Percentiles rank a stretch among this genome's conserved stretches.
phyloP scores from a whole-genome alignment of 2,329 filamentous ascomycete species.

The Grosmannia penicillata region DNA sequence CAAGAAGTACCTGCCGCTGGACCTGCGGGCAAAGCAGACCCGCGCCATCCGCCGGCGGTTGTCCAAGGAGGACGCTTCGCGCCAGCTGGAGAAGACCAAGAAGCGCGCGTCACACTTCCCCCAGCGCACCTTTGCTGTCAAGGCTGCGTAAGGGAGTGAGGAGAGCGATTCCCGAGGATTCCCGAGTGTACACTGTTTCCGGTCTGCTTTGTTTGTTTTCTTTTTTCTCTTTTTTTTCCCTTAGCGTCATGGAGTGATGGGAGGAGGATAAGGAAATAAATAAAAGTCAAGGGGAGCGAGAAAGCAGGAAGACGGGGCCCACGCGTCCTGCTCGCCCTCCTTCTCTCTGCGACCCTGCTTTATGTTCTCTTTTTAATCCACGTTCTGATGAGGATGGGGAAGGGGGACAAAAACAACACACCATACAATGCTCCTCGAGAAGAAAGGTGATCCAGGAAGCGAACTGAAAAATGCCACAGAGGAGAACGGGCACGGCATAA shows the following conservation, averaged over 20 bases:
- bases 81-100: conserved; percentile 84
- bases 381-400: neutral
- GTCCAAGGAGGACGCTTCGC: conserved; percentile 76
- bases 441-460: too few relatives aligned
- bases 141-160: conserved; percentile 35
- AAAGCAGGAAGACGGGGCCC: neutral
- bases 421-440: too few relatives aligned
- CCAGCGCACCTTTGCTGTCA: conserved; percentile 96
- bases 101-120: conserved; percentile 96
- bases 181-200: neutral
- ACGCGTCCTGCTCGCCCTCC: too few relatives aligned
- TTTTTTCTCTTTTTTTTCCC: conserved; percentile 1
- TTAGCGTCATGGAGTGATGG: conserved; percentile 1
- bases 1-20: conserved; percentile 98
- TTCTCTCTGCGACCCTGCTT: neutral
- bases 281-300: neutral
- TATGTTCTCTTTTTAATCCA: conserved; percentile 1
- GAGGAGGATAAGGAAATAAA: neutral
- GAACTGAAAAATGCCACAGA: too few relatives aligned
- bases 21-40: conserved; percentile 97
- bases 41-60: conserved; percentile 93
- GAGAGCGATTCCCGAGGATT: neutral
- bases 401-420: neutral
- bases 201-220: neutral
- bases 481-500: too few relatives aligned